These are phyloP conservation scores for Lichtheimia corymbifera DNA, from an alignment of 371 early-diverging fungal species.

Conservation along the genomic window DNA sequence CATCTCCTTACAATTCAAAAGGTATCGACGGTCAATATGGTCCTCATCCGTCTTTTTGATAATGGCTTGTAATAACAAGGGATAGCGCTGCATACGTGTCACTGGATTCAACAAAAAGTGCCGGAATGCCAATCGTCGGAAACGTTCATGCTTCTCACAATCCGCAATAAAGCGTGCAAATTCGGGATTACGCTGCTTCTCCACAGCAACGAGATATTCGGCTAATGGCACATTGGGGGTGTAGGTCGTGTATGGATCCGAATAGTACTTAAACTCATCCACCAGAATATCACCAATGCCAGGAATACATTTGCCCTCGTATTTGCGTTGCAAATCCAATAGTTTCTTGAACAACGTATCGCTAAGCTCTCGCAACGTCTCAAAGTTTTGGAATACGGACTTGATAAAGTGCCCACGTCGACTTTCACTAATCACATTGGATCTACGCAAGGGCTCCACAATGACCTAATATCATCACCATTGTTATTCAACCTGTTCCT, in stretches of 20 bases:
- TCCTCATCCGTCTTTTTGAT: slow-evolving; percentile 84
- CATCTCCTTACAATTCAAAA: slow-evolving; percentile 72
- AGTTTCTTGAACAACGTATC: slow-evolving; percentile 71
- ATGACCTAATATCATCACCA: slow-evolving; percentile 23
- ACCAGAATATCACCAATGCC: slow-evolving; percentile 87
- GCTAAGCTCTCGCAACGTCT: slow-evolving; percentile 75
- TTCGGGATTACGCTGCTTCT: slow-evolving; percentile 64
- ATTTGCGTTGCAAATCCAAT: slow-evolving; percentile 65
- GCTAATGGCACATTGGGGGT: slow-evolving; percentile 86
- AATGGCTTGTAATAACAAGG: slow-evolving; percentile 81
- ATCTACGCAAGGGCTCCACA: slow-evolving; percentile 26
- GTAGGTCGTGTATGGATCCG: slow-evolving; percentile 83
- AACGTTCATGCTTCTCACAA: slow-evolving; percentile 61
- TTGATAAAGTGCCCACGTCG: slow-evolving; percentile 68
- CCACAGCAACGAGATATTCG: slow-evolving; percentile 77
- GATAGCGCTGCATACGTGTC: slow-evolving; percentile 89
- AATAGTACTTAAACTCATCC: slow-evolving; percentile 71
- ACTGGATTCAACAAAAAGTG: slow-evolving; percentile 68
- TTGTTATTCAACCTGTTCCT: not conserved
- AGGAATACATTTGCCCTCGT: slow-evolving; percentile 63
- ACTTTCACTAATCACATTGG: slow-evolving; percentile 49
- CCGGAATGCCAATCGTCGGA: slow-evolving; percentile 66
- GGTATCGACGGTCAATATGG: slow-evolving; percentile 79
- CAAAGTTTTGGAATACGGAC: slow-evolving; percentile 83
- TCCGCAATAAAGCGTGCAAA: slow-evolving; percentile 75